Evolutionary conservation across 768 basidiomycete species (phyloP).

Genomic region (Pilatotrama ljubarskyi): DNA sequence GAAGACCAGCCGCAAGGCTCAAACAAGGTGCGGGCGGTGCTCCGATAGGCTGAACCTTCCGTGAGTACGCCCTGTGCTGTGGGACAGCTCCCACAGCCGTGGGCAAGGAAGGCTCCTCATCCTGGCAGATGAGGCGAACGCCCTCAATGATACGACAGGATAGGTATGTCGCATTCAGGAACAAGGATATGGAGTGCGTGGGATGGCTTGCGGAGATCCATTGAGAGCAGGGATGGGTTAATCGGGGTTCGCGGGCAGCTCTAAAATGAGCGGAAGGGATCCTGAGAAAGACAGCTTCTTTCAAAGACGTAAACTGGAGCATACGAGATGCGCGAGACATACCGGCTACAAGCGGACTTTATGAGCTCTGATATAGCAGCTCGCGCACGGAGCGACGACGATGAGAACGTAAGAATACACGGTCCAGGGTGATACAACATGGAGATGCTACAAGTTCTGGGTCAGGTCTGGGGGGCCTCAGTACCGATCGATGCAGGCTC

Average conservation of each 20-base stretch:
- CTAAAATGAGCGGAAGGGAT: background rate
- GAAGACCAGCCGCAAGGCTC: background rate
- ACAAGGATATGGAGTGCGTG: background rate
- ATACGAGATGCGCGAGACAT: slow-evolving; percentile 3
- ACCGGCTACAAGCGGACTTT: slow-evolving; percentile 4
- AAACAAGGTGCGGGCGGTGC: slow-evolving; percentile 3
- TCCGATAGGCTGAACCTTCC: slow-evolving; percentile 1
- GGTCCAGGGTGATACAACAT: background rate
- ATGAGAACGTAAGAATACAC: background rate
- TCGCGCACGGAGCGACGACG: background rate
- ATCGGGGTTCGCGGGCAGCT: background rate
- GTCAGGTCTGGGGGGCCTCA: too few relatives aligned
- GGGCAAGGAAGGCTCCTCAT: slow-evolving; percentile 3
- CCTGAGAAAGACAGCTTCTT: background rate
- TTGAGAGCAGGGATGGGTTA: background rate
- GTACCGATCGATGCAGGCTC: background rate
- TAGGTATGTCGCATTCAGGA: background rate
- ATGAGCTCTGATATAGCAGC: background rate
- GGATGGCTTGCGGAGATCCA: background rate
- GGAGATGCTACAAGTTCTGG: background rate
- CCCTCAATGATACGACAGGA: slow-evolving; percentile 12
- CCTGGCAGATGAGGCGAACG: background rate
- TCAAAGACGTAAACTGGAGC: slow-evolving; percentile 7
- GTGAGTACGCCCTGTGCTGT: background rate
- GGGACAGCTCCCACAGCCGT: slow-evolving; percentile 19